These are phyloP conservation scores for Eucalyptus cloeziana DNA, from an alignment of 345 rosid genomes.

Conservation along the genomic window DNA sequence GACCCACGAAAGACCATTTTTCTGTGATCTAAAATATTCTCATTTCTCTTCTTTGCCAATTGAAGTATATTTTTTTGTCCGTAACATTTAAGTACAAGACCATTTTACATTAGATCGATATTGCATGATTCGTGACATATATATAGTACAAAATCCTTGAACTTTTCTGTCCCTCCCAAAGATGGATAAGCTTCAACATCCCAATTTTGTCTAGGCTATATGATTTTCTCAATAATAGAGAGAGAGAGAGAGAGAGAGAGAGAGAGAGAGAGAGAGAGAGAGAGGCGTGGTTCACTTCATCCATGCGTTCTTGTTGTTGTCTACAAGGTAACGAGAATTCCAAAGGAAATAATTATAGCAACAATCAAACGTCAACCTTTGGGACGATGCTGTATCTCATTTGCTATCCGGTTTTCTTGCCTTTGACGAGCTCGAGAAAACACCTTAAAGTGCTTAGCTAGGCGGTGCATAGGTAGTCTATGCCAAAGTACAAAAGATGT, in stretches of 20 bases:
- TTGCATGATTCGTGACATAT: background rate
- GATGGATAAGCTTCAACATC: background rate
- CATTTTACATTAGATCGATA: background rate
- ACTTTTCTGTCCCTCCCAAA: background rate
- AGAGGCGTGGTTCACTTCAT: background rate
- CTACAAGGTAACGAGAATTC: background rate
- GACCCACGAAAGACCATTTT: background rate
- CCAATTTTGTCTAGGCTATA: background rate
- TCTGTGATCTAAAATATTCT: background rate
- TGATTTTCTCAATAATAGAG: background rate
- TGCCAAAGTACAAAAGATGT: background rate
- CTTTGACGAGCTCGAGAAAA: background rate
- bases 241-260: too few relatives aligned
- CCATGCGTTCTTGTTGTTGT: background rate
- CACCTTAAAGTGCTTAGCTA: background rate
- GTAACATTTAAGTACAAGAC: background rate
- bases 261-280: background rate
- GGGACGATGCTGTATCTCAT: background rate
- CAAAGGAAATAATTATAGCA: background rate
- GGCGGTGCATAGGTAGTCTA: background rate
- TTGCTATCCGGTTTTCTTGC: background rate
- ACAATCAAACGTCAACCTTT: background rate
- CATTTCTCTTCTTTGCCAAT: background rate
- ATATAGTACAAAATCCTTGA: background rate
- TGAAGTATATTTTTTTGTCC: rapidly evolving